Conservation (phyloP, 2,329 filamentous ascomycete genomes). For the Nigrograna mackinnonii region DNA sequence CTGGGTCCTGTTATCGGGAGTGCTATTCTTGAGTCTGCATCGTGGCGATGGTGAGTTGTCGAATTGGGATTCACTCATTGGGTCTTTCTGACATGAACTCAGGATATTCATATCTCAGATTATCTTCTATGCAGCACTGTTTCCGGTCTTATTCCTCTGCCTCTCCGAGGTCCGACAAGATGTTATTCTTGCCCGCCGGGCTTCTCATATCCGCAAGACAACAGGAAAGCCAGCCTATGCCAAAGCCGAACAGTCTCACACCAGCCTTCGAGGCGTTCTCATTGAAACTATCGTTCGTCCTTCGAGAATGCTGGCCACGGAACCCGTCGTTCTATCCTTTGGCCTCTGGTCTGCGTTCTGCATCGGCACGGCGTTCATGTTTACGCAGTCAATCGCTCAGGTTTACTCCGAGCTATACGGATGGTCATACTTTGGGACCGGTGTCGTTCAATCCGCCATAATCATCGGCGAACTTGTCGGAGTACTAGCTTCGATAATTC, state of each 20-base stretch:
- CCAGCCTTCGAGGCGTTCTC: slow-evolving; percentile 36
- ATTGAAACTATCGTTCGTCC: slow-evolving; percentile 41
- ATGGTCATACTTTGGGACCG: slow-evolving; percentile 46
- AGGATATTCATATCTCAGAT: slow-evolving; percentile 53
- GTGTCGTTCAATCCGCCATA: slow-evolving; percentile 50
- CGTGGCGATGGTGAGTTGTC: slow-evolving; percentile 47
- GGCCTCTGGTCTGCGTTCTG: slow-evolving; percentile 54
- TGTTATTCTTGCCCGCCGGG: slow-evolving; percentile 48
- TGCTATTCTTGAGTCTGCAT: slow-evolving; percentile 39
- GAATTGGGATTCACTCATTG: slow-evolving; percentile 38
- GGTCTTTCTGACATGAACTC: slow-evolving; percentile 5
- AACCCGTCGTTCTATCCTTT: slow-evolving; percentile 53
- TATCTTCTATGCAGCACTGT: slow-evolving; percentile 48
- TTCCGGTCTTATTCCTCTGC: slow-evolving; percentile 45
- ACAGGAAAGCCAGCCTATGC: slow-evolving; percentile 28
- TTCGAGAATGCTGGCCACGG: slow-evolving; percentile 50
- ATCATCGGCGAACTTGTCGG: slow-evolving; percentile 52
- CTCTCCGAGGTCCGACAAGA: slow-evolving; percentile 53
- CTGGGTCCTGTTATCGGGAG: slow-evolving; percentile 50
- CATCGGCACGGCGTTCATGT: slow-evolving; percentile 53
- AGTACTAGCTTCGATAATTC: slow-evolving; percentile 38
- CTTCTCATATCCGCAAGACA: slow-evolving; percentile 33
- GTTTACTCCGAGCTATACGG: slow-evolving; percentile 46
- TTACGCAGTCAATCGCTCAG: slow-evolving; percentile 52
- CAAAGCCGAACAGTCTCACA: slow-evolving; percentile 37